A percentile compares a stretch with the other conserved stretches of the same genome.
These are phyloP conservation scores for Penicillium digitatum DNA, from an alignment of 2,329 filamentous ascomycete genomes.

Conservation along the genomic window DNA sequence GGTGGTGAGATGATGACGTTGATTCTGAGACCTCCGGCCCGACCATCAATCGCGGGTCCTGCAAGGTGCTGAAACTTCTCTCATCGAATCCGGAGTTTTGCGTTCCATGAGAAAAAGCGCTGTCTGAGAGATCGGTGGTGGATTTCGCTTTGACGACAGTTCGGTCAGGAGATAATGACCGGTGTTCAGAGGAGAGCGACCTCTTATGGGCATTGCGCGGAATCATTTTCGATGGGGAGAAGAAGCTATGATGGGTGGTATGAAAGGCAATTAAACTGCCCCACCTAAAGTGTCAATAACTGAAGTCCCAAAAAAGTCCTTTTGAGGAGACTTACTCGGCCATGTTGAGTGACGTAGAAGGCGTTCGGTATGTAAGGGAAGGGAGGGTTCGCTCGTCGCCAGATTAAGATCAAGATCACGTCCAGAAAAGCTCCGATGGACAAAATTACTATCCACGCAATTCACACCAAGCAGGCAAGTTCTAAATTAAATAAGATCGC, in stretches of 20 bases:
- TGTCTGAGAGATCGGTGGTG: slow-evolving; percentile 40
- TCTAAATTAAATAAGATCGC: slow-evolving; percentile 18
- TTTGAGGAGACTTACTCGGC: slow-evolving; percentile 35
- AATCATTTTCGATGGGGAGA: slow-evolving; percentile 39
- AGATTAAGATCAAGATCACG: slow-evolving; percentile 12
- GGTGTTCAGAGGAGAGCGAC: slow-evolving; percentile 36
- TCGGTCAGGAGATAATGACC: slow-evolving; percentile 34
- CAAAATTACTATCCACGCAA: slow-evolving; percentile 13
- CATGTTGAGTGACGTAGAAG: slow-evolving; percentile 33
- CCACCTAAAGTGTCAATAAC: slow-evolving; percentile 15
- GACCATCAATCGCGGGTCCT: slow-evolving; percentile 41
- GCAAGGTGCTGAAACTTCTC: slow-evolving; percentile 46
- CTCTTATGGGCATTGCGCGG: slow-evolving; percentile 37
- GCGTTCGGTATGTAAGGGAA: slow-evolving; percentile 18
- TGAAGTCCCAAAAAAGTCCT: not conserved
- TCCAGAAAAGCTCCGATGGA: slow-evolving; percentile 13
- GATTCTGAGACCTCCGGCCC: slow-evolving; percentile 36
- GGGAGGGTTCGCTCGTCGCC: not conserved
- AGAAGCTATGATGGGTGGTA: slow-evolving; percentile 36
- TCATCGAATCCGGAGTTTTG: slow-evolving; percentile 28
- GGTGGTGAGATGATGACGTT: slow-evolving; percentile 45
- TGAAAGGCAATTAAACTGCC: slow-evolving; percentile 40
- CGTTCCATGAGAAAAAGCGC: slow-evolving; percentile 28
- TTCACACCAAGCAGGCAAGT: slow-evolving; percentile 17
- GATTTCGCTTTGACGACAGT: slow-evolving; percentile 45